Evolutionary conservation across 176 grass and related monocot species (phyloP).

Genomic region (Ananas comosus): DNA sequence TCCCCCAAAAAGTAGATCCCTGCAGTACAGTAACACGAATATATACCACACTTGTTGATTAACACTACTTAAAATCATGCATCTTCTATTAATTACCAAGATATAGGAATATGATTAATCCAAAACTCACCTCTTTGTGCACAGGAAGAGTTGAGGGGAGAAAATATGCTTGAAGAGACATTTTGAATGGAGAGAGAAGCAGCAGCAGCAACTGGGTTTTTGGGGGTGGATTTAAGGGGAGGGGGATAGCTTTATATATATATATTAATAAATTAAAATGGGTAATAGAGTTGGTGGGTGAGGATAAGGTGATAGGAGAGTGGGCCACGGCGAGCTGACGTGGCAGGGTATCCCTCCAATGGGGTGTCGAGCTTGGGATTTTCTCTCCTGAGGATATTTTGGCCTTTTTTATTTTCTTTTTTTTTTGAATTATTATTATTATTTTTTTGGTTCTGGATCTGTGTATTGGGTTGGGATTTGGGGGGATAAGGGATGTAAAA

Average conservation of each 20-base stretch:
- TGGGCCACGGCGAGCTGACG: conserved; percentile 21
- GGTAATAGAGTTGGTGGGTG: background rate
- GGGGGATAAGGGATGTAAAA: no score
- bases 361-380: conserved; percentile 39
- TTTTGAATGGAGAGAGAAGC: conserved; percentile 16
- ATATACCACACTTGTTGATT: background rate
- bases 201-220: background rate
- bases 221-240: background rate
- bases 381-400: conserved; percentile 17
- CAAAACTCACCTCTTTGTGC: conserved; percentile 57
- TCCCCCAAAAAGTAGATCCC: conserved; percentile 53
- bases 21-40: conserved; percentile 22
- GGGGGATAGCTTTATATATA: conserved; percentile 4
- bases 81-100: background rate
- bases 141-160: conserved; percentile 62
- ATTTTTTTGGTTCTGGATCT: background rate
- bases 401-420: background rate
- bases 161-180: conserved; percentile 75
- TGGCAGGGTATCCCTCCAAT: conserved; percentile 48
- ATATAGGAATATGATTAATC: background rate
- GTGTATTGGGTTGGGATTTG: background rate
- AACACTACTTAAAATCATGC: conserved; percentile 3
- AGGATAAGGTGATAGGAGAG: conserved; percentile 70
- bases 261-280: background rate
- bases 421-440: background rate